Base-by-base conservation (phyloP, 176 grass and related monocot species). In the Dendrocalamus sinicus region DNA sequence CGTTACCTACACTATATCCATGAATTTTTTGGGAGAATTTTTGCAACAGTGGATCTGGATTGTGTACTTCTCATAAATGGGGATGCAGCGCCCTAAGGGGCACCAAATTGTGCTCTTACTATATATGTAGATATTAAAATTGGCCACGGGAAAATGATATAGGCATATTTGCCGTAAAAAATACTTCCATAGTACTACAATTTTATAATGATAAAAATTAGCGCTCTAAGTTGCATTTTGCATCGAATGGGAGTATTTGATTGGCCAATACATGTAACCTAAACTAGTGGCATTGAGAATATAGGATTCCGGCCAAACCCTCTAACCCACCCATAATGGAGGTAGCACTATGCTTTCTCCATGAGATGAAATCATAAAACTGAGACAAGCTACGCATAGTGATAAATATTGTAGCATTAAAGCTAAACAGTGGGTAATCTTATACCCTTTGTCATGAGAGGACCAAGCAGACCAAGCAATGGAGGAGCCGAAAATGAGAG, bases 301-400 rank as follows among this genome's bases (percentile, higher is more conserved):
- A 76, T 43, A 23, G 15, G 8, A 60, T 7, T 59, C 24, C 24
- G 9, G n/a, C 7, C 69, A 80, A 67, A 69, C n/a, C 28, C 22
- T 16, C 50, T 67, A 66, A 54, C 46, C 46, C 69, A 73, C 8
- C 59, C 9, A 62, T 50, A 41, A 60, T 23, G 52, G 75, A 62
- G 24, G 23, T 62, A 24, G 7, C 4, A 2, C 22, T 83, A 14
- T 77, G 9, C 37, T 84, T 69, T 54, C 44, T 62, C 44, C 24
- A 53, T 52, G 23, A 70, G 45, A 84, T 59, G 53, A 76, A 74
- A 71, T 58, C 75, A 70, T 44, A 84, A 75, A 55, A 71, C 3
- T 35, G 39, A 61, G 8, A 79, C 9, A 79, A 54, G 45, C 32
- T 66, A 51, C 43, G 30, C 51, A 59, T 5, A 91, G 60, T 50